phyloP scores from a whole-genome alignment of 192 early-diverging fungal species.

The Oehlia diaphana region DNA sequence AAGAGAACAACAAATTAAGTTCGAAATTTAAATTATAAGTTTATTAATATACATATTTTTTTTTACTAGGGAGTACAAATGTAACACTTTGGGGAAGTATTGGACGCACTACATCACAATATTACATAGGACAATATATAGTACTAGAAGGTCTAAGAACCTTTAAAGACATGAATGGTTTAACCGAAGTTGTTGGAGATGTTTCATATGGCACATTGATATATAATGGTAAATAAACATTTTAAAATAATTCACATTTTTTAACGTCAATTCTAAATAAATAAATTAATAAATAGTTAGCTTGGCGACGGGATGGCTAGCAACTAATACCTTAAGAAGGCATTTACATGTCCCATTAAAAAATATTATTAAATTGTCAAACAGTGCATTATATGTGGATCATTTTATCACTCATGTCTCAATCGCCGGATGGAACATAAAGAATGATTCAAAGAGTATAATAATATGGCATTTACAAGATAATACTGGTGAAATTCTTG shows the following conservation, averaged over 20 bases:
- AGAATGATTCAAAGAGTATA: not conserved
- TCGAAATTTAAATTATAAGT: not conserved
- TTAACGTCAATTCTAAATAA: not conserved
- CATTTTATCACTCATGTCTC: not conserved
- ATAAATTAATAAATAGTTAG: not conserved
- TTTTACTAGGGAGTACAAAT: not conserved
- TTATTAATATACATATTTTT: not conserved
- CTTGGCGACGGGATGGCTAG: not conserved
- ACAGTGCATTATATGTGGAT: not conserved
- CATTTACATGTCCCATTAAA: not conserved
- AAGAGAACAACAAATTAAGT: not conserved
- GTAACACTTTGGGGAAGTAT: not conserved
- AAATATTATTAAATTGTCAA: not conserved
- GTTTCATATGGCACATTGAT: not conserved
- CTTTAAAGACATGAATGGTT: not conserved
- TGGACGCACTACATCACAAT: not conserved
- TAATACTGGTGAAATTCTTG: not conserved
- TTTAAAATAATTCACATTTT: not conserved
- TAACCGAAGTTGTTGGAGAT: not conserved
- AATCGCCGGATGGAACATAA: not conserved
- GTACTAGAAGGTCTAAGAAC: constrained; percentile 6
- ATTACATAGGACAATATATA: constrained; percentile 6
- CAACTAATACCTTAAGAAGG: not conserved
- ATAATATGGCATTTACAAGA: constrained; percentile 5
- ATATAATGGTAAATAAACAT: constrained; percentile 10